A percentile compares a stretch with the other conserved stretches of the same genome.
These are phyloP conservation scores for Aphanomyces euteiches DNA, from an alignment of 352 stramenopile species.

Conservation along the genomic window DNA sequence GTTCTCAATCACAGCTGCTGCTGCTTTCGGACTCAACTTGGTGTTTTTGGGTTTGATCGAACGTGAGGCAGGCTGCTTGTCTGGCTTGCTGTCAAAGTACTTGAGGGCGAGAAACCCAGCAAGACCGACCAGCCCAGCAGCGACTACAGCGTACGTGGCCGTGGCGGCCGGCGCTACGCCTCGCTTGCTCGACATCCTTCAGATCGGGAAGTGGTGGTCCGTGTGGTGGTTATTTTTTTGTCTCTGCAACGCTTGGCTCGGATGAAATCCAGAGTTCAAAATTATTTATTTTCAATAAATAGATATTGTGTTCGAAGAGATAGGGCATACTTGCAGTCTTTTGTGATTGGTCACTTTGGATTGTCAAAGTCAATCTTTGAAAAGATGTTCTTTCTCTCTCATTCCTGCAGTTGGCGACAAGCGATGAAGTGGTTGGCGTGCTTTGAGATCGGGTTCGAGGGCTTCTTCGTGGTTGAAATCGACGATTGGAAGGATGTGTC, in stretches of 20 bases:
- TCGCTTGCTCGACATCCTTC: constrained; percentile 14
- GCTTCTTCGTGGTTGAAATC: too few relatives aligned
- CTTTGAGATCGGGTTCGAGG: too few relatives aligned
- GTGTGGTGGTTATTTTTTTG: constrained; percentile 16
- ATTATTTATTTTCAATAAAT: background rate
- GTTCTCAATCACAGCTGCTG: background rate
- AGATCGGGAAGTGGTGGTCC: background rate
- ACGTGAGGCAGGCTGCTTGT: background rate
- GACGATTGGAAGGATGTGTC: too few relatives aligned
- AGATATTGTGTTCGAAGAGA: too few relatives aligned
- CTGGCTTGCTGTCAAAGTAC: constrained; percentile 1
- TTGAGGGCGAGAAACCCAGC: constrained; percentile 15
- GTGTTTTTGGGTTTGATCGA: background rate
- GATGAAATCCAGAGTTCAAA: background rate
- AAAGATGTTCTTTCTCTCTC: too few relatives aligned
- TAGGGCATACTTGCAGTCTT: too few relatives aligned
- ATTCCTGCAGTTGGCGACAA: too few relatives aligned
- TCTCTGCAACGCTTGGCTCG: constrained; percentile 6
- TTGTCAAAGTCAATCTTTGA: too few relatives aligned
- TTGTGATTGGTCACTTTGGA: too few relatives aligned
- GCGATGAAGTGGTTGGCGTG: too few relatives aligned
- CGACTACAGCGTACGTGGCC: background rate
- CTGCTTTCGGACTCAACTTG: background rate
- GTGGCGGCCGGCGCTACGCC: background rate
- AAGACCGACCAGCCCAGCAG: constrained; percentile 7